Evolutionary conservation across 1,284 basidiomycete species (phyloP), one percentile per base, ranked within the genome.

Genomic region (Ustilago xerochloae): DNA sequence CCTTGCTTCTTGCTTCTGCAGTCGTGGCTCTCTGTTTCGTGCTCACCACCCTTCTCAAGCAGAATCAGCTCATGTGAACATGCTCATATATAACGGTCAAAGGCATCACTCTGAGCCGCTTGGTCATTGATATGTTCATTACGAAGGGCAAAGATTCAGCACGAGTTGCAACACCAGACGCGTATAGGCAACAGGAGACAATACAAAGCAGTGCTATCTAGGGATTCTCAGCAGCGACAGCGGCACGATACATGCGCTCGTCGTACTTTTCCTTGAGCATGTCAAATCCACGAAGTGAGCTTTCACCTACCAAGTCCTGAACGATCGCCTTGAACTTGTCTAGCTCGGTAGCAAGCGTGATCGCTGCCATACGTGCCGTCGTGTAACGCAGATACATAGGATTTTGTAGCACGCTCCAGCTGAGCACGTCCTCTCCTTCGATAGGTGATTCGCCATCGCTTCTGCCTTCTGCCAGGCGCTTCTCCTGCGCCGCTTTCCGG

Each of bases 311-410:
- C 24, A 79, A 45, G 12, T 70, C 67, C 45, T 68, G 60, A 22
- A 72, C 72, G 36, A 78, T 60, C 26, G 67, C 74, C 33, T 59
- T 66, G 56, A 74, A 71, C 57, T 59, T 65, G 58, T 79, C 77
- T 12, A 79, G 64, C 48, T 78, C 57, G 2, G 46, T 51, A 1
- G 62, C 68, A 33, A 79, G 54, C n/a, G 64, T 63, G 26, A 78
- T 46, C 6, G 74, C 39, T 13, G 77, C 75, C 77, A 79, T 70
- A 22, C 59, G 45, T n/a, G 71, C 75, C 16, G 68, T 69, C 20
- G 63, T 65, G 52, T 65, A 74, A 32, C 68, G 64, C 67, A 80
- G 66, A 38, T 73, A 79, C 56, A 70, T 68, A 0, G 77, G 69
- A 16, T 71, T 63, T n/a, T 50, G 54, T 38, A 80, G 41, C 9